A percentile compares a stretch with the other conserved stretches of the same genome.
Conservation (phyloP, 768 basidiomycete genomes). For the Cystobasidium onofrii region DNA sequence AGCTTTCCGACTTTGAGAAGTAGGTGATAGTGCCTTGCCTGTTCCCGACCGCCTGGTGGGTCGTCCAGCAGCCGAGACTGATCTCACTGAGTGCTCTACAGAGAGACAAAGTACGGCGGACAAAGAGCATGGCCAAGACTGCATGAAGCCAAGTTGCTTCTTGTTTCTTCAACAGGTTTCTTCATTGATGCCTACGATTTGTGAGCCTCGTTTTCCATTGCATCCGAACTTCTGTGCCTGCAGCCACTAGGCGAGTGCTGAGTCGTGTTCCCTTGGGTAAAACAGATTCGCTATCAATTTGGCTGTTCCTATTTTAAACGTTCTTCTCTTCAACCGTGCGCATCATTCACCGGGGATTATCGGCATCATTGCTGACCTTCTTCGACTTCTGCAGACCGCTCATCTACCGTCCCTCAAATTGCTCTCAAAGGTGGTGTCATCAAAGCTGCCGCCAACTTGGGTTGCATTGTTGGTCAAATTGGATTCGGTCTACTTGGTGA, state of each 20-base stretch:
- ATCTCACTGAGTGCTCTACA: background rate
- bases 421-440: constrained; percentile 33
- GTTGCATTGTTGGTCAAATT: constrained; percentile 39
- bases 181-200: constrained; percentile 31
- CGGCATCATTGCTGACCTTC: background rate
- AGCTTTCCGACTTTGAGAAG: constrained; percentile 21
- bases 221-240: background rate
- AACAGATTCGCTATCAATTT: constrained; percentile 19
- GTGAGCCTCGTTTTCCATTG: background rate
- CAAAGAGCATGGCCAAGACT: constrained; percentile 10
- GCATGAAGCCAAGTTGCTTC: constrained; percentile 32
- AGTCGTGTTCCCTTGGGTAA: background rate
- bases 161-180: constrained; percentile 31
- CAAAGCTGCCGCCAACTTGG: constrained; percentile 36
- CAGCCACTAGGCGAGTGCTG: background rate
- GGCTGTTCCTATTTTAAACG: constrained; percentile 28
- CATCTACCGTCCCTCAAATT: constrained; percentile 18
- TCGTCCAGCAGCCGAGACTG: background rate
- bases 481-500: constrained; percentile 37
- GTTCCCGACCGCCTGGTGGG: background rate
- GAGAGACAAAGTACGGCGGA: constrained; percentile 26
- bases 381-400: background rate
- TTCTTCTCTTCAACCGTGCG: constrained; percentile 21
- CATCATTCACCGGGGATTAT: background rate
- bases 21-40: background rate